phyloP scores from a whole-genome alignment of 345 rosid genomes.

The Heritiera fomes region DNA sequence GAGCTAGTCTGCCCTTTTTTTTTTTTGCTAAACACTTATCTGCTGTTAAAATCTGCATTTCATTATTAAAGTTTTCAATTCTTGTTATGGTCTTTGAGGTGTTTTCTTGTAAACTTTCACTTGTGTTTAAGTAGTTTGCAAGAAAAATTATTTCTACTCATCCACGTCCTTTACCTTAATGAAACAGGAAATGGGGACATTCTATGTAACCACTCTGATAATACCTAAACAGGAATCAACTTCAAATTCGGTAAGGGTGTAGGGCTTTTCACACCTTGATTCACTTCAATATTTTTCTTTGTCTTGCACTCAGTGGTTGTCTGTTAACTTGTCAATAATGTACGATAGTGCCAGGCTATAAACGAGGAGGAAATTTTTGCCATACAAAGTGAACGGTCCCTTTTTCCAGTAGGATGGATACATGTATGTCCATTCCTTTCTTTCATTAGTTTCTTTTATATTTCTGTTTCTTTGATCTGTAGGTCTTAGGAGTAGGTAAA shows the following conservation, averaged over 20 bases:
- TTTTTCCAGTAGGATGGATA: conserved; percentile 87
- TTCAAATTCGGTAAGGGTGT: conserved; percentile 73
- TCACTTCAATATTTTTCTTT: conserved; percentile 19
- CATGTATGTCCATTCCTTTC: conserved; percentile 52
- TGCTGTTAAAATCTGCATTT: background rate
- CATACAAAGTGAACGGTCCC: conserved; percentile 73
- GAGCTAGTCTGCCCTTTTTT: background rate
- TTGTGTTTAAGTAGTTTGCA: background rate
- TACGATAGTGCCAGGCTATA: no score
- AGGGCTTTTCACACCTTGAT: conserved; percentile 22
- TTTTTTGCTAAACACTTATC: background rate
- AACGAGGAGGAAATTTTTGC: conserved; percentile 84
- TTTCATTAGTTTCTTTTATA: conserved; percentile 27
- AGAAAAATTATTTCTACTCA: background rate
- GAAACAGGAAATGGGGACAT: conserved; percentile 62
- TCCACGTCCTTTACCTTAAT: background rate
- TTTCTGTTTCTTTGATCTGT: conserved; percentile 6
- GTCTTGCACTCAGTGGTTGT: background rate
- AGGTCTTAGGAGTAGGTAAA: conserved; percentile 9
- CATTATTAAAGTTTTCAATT: background rate
- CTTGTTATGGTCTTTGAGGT: background rate
- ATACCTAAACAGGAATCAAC: conserved; percentile 92
- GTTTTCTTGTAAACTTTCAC: background rate
- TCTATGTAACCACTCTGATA: conserved; percentile 83
- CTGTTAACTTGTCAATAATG: conserved; percentile 39